Evolutionary conservation across 306 rosid species (phyloP).

Genomic region (Cucurbita maxima): DNA sequence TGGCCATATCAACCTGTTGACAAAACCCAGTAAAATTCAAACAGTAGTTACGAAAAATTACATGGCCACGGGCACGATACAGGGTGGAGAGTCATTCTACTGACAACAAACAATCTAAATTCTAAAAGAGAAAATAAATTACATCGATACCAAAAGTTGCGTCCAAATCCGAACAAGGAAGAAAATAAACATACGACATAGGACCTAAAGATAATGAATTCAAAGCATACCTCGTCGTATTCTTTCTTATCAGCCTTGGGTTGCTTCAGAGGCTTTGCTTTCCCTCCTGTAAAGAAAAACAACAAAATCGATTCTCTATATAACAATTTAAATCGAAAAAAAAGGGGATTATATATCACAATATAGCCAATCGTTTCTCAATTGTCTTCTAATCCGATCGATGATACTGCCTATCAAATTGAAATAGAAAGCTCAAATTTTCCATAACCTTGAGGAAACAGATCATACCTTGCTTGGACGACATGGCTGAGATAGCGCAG

Average conservation of each 20-base stretch:
- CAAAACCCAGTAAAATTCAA: not conserved
- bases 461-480: constrained; percentile 44
- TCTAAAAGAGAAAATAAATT: not conserved
- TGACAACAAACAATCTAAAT: not conserved
- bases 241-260: constrained; percentile 84
- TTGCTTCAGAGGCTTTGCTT: constrained; percentile 94
- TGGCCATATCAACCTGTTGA: constrained; percentile 65
- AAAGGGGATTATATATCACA: not conserved
- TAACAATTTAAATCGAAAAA: not conserved
- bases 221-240: constrained; percentile 51
- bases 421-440: not conserved
- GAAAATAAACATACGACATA: not conserved
- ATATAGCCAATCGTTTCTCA: not conserved
- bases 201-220: not conserved
- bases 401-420: not conserved
- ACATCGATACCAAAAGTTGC: too few species aligned
- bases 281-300: constrained; percentile 41
- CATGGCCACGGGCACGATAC: not conserved
- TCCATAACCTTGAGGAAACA: not conserved
- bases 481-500: not conserved
- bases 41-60: too few species aligned
- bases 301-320: not conserved
- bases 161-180: not conserved
- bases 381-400: not conserved
- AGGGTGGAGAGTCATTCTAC: constrained; percentile 24